Percentiles rank a stretch among this genome's conserved stretches.
Conservation (phyloP, 768 basidiomycete species). For the Leucogyrophana mollusca region DNA sequence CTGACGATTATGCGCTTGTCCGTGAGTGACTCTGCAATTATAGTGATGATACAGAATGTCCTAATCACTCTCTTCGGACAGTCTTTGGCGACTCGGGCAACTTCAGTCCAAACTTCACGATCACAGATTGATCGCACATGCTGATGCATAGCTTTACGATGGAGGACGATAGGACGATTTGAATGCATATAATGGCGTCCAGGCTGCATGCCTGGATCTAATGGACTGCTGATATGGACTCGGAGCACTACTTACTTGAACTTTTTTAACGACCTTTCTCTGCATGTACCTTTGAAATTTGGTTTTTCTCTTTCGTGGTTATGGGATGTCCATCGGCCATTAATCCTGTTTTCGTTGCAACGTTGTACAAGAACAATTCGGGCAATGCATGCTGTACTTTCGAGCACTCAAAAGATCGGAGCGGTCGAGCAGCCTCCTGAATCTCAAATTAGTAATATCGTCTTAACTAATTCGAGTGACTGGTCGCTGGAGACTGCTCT, state of each 20-base stretch:
- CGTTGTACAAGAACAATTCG: neutral
- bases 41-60: no score
- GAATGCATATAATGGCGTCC: neutral
- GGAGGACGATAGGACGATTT: neutral
- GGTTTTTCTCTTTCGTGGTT: neutral
- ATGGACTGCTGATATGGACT: neutral
- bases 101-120: constrained; percentile 24
- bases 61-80: constrained; percentile 15
- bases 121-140: constrained; percentile 9
- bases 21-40: constrained; percentile 22
- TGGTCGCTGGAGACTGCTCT: no score
- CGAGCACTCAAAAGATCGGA: no score
- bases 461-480: no score
- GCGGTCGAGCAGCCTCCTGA: no score
- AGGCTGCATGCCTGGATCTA: neutral
- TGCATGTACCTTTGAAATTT: neutral
- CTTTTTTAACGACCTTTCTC: neutral
- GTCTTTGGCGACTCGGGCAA: constrained; percentile 36
- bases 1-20: constrained; percentile 31
- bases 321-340: no score
- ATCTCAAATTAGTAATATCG: no score
- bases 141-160: neutral
- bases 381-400: no score
- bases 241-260: neutral
- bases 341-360: no score